Evolutionary conservation across 2,329 filamentous ascomycete genomes (phyloP).

Genomic region (Fusarium vanettenii): DNA sequence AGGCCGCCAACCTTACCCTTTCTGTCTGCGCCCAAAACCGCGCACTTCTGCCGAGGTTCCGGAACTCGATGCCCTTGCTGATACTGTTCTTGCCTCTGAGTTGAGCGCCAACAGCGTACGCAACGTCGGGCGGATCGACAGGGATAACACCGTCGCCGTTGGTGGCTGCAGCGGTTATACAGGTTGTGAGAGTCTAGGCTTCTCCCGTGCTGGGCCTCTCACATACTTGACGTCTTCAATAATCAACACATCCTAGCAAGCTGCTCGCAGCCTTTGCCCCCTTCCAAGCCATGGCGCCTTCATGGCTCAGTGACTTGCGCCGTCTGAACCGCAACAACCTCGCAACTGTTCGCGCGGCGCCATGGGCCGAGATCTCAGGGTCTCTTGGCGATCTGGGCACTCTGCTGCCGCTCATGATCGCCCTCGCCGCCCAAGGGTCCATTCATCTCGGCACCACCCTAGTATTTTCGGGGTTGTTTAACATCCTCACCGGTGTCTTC

Average conservation of each 20-base stretch:
- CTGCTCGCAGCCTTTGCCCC: background rate
- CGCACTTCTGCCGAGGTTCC: constrained; percentile 8
- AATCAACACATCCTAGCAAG: background rate
- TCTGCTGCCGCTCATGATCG: constrained; percentile 88
- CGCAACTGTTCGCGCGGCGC: constrained; percentile 57
- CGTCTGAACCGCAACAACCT: constrained; percentile 60
- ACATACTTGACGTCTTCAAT: background rate
- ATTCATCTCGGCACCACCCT: constrained; percentile 87
- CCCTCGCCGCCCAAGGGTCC: constrained; percentile 80
- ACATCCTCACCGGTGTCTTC: constrained; percentile 81
- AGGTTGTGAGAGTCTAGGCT: background rate
- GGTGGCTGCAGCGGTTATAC: background rate
- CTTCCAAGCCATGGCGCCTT: constrained; percentile 31
- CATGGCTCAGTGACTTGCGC: constrained; percentile 45
- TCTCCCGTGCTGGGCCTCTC: background rate
- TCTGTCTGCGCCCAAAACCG: background rate
- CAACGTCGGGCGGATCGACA: background rate
- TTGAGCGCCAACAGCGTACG: constrained; percentile 2
- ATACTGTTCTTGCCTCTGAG: background rate
- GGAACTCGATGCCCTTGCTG: background rate
- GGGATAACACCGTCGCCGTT: background rate
- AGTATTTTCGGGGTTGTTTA: constrained; percentile 88
- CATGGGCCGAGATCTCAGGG: constrained; percentile 82
- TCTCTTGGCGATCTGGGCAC: constrained; percentile 90
- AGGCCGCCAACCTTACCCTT: background rate